phyloP scores from a whole-genome alignment of 1,284 basidiomycete genomes.

The Boletus mariae region DNA sequence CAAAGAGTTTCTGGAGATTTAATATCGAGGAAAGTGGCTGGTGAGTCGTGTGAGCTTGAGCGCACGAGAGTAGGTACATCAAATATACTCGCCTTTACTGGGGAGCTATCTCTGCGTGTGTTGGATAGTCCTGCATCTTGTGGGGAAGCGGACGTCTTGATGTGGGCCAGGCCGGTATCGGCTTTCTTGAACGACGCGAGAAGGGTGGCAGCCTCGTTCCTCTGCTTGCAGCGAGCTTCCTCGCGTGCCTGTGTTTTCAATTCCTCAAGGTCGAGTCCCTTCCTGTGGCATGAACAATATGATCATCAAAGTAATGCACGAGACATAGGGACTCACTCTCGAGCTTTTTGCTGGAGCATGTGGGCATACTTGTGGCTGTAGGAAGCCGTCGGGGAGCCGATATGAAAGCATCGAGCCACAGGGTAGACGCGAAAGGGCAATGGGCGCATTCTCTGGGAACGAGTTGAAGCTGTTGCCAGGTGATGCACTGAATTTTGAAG shows the following conservation, averaged over 20 bases:
- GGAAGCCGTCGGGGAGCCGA: conserved; percentile 1
- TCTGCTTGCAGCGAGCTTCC: conserved; percentile 33
- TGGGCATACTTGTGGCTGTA: conserved; percentile 44
- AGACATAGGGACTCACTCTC: conserved; percentile 38
- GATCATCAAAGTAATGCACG: background rate
- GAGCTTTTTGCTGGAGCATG: conserved; percentile 42
- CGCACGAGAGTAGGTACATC: background rate
- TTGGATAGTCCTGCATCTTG: conserved; percentile 11
- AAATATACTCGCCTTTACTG: conserved; percentile 51
- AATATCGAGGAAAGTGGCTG: conserved; percentile 81
- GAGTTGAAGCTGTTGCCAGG: background rate
- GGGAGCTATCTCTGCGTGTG: conserved; percentile 62
- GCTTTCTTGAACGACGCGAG: conserved; percentile 11
- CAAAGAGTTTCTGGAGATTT: conserved; percentile 69
- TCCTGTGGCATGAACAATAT: conserved; percentile 29
- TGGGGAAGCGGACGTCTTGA: background rate
- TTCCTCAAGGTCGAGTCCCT: conserved; percentile 41
- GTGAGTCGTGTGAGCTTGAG: background rate
- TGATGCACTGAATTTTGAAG: background rate
- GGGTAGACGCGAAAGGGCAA: background rate
- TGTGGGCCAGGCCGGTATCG: background rate
- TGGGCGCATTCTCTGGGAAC: background rate
- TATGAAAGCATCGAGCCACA: conserved; percentile 15
- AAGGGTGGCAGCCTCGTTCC: conserved; percentile 19
- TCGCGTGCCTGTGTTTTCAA: conserved; percentile 38